These are phyloP conservation scores for Starmerella stellata DNA, from an alignment of 805 yeast species.

Conservation along the genomic window DNA sequence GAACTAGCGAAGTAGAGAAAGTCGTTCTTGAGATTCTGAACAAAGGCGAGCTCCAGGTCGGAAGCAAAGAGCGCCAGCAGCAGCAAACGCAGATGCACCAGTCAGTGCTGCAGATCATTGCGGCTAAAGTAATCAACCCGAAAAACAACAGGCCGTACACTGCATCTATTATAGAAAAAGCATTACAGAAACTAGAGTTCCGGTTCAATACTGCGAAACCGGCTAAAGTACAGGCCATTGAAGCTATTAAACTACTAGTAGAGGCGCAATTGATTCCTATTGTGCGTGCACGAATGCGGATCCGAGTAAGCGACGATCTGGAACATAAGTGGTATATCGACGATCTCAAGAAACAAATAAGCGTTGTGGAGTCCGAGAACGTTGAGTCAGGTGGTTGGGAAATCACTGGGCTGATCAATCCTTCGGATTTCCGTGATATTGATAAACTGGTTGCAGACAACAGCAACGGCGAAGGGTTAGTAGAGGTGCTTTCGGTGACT, in stretches of 20 bases:
- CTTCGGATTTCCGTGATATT: conserved; percentile 57
- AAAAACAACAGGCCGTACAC: conserved; percentile 79
- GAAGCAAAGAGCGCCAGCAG: conserved; percentile 78
- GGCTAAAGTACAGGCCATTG: conserved; percentile 78
- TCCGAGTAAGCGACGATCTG: conserved; percentile 37
- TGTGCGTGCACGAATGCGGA: conserved; percentile 84
- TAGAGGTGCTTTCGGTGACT: conserved; percentile 49
- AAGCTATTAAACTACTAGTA: conserved; percentile 65
- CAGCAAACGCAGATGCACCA: conserved; percentile 56
- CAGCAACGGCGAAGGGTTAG: conserved; percentile 39
- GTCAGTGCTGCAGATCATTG: conserved; percentile 64
- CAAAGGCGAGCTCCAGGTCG: conserved; percentile 86
- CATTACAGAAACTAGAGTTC: conserved; percentile 49
- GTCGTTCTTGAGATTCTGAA: conserved; percentile 66
- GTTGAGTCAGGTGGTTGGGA: conserved; percentile 31
- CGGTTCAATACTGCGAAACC: conserved; percentile 48
- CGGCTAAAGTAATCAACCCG: conserved; percentile 85
- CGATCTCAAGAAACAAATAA: conserved; percentile 28
- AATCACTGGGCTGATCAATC: conserved; percentile 59
- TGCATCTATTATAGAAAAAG: conserved; percentile 82
- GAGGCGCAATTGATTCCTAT: conserved; percentile 76
- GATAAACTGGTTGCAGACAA: conserved; percentile 41
- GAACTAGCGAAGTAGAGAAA: conserved; percentile 52
- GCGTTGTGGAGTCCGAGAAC: conserved; percentile 27
- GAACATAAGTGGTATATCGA: conserved; percentile 29